These are phyloP conservation scores for Suhomyces ambrosiae DNA, from an alignment of 1,139 yeast genomes.

Conservation along the genomic window DNA sequence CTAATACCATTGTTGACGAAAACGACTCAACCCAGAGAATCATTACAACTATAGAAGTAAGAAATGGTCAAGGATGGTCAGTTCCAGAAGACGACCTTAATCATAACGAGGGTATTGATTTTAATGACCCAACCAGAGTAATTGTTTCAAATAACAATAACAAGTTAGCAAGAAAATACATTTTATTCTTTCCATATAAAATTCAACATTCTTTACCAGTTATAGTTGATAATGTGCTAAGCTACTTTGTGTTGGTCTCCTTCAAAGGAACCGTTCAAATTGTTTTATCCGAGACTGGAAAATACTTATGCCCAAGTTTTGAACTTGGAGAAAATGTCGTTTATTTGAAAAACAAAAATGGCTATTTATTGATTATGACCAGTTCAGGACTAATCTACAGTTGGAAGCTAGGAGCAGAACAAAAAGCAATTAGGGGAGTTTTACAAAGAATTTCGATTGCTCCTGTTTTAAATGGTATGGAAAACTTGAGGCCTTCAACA, in stretches of 20 bases:
- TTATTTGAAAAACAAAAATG: slow-evolving; percentile 53
- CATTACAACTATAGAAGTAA: slow-evolving; percentile 36
- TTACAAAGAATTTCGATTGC: slow-evolving; percentile 53
- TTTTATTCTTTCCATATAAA: slow-evolving; percentile 43
- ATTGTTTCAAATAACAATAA: slow-evolving; percentile 32
- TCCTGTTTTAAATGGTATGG: slow-evolving; percentile 43
- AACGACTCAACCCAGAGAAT: slow-evolving; percentile 7
- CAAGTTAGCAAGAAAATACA: slow-evolving; percentile 22
- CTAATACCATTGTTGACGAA: slow-evolving; percentile 11
- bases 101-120: slow-evolving; percentile 35
- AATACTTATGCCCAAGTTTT: slow-evolving; percentile 48
- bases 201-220: slow-evolving; percentile 47
- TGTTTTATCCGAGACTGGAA: slow-evolving; percentile 65
- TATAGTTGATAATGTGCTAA: slow-evolving; percentile 28
- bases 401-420: slow-evolving; percentile 41
- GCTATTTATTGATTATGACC: slow-evolving; percentile 57
- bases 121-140: slow-evolving; percentile 49
- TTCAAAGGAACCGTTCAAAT: slow-evolving; percentile 73
- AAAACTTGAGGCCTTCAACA: slow-evolving; percentile 11
- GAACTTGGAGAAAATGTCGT: slow-evolving; percentile 62
- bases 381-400: slow-evolving; percentile 50
- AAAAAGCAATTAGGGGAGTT: slow-evolving; percentile 26
- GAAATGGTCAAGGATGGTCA: slow-evolving; percentile 49
- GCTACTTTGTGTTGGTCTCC: slow-evolving; percentile 61
- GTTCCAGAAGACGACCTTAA: slow-evolving; percentile 33